phyloP scores from a whole-genome alignment of 75 land plant genomes.

The Cunninghamia lanceolata region DNA sequence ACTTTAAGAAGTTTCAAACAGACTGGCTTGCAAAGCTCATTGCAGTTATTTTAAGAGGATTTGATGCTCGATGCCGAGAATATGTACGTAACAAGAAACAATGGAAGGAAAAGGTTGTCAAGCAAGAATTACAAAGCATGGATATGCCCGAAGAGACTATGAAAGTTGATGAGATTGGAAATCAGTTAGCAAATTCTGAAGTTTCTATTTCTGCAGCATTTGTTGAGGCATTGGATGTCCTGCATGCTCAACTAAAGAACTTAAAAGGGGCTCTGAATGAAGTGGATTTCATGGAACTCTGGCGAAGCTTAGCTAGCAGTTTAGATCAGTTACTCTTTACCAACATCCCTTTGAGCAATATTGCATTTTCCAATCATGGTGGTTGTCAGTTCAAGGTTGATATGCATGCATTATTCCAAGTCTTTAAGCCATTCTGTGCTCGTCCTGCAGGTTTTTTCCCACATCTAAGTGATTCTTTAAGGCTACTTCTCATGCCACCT shows the following conservation, averaged over 20 bases:
- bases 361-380: slow-evolving; percentile 59
- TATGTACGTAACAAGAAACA: slow-evolving; percentile 75
- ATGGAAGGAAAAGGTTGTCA: slow-evolving; percentile 63
- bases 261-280: slow-evolving; percentile 57
- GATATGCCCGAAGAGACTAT: background rate
- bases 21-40: slow-evolving; percentile 80
- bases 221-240: slow-evolving; percentile 67
- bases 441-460: slow-evolving; percentile 93
- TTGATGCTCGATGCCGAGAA: slow-evolving; percentile 70
- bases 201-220: slow-evolving; percentile 49
- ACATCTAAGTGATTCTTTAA: slow-evolving; percentile 51
- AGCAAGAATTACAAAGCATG: background rate
- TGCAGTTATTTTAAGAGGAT: slow-evolving; percentile 69
- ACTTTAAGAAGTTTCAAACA: slow-evolving; percentile 43
- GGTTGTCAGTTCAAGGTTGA: slow-evolving; percentile 55
- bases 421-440: slow-evolving; percentile 84
- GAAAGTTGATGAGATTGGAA: background rate
- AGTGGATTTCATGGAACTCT: slow-evolving; percentile 65
- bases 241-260: slow-evolving; percentile 57
- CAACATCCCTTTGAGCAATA: slow-evolving; percentile 47
- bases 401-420: slow-evolving; percentile 55
- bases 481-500: slow-evolving; percentile 46
- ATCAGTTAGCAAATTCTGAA: background rate
- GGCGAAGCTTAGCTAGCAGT: slow-evolving; percentile 71
- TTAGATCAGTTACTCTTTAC: slow-evolving; percentile 69